phyloP scores from a whole-genome alignment of 2,329 filamentous ascomycete genomes.

The Colletotrichum simmondsii region DNA sequence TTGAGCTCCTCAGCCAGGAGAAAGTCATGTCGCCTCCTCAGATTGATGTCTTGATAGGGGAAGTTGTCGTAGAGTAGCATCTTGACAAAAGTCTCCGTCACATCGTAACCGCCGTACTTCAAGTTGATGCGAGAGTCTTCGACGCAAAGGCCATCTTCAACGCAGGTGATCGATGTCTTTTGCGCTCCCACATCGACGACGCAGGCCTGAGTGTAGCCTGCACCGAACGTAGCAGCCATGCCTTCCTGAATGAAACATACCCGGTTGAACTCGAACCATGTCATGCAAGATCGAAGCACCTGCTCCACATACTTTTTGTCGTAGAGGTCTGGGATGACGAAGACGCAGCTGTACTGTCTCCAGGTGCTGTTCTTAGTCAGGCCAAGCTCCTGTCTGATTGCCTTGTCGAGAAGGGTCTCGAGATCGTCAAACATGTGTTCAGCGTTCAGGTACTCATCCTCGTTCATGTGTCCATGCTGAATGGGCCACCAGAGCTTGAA shows the following conservation, averaged over 20 bases:
- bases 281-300: conserved; percentile 85
- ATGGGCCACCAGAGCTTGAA: conserved; percentile 96
- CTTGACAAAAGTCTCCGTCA: conserved; percentile 94
- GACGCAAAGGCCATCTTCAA: conserved; percentile 94
- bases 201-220: conserved; percentile 92
- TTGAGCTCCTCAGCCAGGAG: conserved; percentile 95
- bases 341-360: conserved; percentile 94
- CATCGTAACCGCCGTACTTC: conserved; percentile 92
- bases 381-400: conserved; percentile 86
- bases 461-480: conserved; percentile 87
- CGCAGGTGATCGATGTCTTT: conserved; percentile 96
- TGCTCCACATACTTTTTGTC: conserved; percentile 92
- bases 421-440: conserved; percentile 88
- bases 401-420: conserved; percentile 85
- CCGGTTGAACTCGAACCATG: conserved; percentile 87
- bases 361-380: conserved; percentile 82
- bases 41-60: conserved; percentile 93
- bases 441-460: conserved; percentile 84
- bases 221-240: conserved; percentile 92
- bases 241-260: conserved; percentile 97
- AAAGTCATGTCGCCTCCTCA: conserved; percentile 90
- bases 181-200: conserved; percentile 97
- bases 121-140: conserved; percentile 96
- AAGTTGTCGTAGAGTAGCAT: conserved; percentile 99
- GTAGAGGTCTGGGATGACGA: conserved; percentile 96